Base-by-base conservation (phyloP, 257 asterid genomes). In the Handroanthus guayacan region DNA sequence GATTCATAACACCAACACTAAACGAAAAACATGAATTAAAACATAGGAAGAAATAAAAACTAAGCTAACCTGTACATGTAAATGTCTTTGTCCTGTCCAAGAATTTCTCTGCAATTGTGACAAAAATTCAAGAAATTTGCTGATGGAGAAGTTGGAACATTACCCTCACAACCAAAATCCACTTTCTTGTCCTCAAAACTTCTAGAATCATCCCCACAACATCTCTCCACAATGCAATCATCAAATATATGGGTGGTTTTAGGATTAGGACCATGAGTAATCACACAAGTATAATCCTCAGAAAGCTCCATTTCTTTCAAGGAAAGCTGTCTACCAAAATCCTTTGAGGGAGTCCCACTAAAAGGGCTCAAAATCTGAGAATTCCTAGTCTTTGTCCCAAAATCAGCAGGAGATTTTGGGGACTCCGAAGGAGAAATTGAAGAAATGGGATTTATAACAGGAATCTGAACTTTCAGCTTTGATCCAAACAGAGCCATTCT, bases 251-350 rank as follows among this genome's bases (percentile, higher is more conserved):
- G 99, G 37, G 90, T 90, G 6, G 91, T 95, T 82, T 85, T 91
- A 0, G 97, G 97, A 64, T 91, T 95, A 43, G 98, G 97, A 0
- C 99, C 98, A 58, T 87, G 98, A 48, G 87, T 83, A 81, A 95
- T 91, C 77, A 95, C 99, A 51, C 99, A 85, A 14, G 99, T 93
- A 52, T 95, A 95, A 12, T 95, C 97, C 82, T 95, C 99, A 7
- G 95, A 93, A n/a, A 83, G 88, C 88, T 95, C 97, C 97, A 95
- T 93, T 76, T 95, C 99, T 55, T 82, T 83, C 84, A 93, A 73
- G 41, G 96, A 89, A 1, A 94, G 83, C 75, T 86, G 91, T 54
- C 90, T 79, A 13, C 56, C 57, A 1, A 86, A 65, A 37, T 77
- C 85, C 81, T 80, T 88, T 34, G 75, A 78, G 17, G 83, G 84